Conservation (phyloP, 345 rosid genomes). For the Clarkia xantiana region DNA sequence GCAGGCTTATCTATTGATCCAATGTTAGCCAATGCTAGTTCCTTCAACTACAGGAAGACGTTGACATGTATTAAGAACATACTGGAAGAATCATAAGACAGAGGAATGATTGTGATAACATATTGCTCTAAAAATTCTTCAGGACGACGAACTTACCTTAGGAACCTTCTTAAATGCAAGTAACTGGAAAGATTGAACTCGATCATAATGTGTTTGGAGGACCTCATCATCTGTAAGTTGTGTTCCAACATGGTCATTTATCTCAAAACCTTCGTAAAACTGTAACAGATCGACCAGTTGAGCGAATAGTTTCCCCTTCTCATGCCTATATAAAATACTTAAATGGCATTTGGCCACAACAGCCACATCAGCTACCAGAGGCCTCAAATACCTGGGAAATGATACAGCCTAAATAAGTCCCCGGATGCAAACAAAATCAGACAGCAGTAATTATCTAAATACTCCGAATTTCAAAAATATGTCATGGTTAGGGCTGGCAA, state of each 20-base stretch:
- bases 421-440: no score
- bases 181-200: slow-evolving; percentile 76
- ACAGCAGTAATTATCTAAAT: no score
- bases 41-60: slow-evolving; percentile 47
- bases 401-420: not conserved
- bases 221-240: slow-evolving; percentile 92
- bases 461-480: no score
- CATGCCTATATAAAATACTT: slow-evolving; percentile 74
- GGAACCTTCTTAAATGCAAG: slow-evolving; percentile 84
- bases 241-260: slow-evolving; percentile 89
- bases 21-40: slow-evolving; percentile 73
- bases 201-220: slow-evolving; percentile 77
- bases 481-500: no score
- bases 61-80: slow-evolving; percentile 6
- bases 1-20: slow-evolving; percentile 76
- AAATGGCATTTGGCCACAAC: slow-evolving; percentile 90
- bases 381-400: slow-evolving; percentile 68
- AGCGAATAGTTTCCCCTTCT: slow-evolving; percentile 81
- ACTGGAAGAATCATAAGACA: slow-evolving; percentile 2
- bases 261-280: slow-evolving; percentile 96
- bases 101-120: slow-evolving; percentile 5
- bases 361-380: slow-evolving; percentile 94
- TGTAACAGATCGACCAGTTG: slow-evolving; percentile 92
- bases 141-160: slow-evolving; percentile 33
- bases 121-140: slow-evolving; percentile 3